Evolutionary conservation across 805 yeast genomes (phyloP).

Genomic region (Yamadazyma olivae): DNA sequence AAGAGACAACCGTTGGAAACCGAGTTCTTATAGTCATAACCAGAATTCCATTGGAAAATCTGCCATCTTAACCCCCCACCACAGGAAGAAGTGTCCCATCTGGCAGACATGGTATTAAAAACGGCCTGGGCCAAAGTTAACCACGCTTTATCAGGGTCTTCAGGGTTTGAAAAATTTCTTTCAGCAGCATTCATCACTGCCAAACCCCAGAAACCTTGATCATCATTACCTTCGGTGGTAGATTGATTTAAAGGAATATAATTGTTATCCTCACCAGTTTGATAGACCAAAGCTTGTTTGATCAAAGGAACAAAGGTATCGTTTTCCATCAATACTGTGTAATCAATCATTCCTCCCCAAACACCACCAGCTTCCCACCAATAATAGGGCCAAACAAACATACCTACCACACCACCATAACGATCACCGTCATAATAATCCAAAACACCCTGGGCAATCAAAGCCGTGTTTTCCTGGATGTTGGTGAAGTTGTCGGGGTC

Average conservation of each 20-base stretch:
- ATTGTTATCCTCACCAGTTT: conserved; percentile 63
- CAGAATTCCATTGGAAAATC: conserved; percentile 47
- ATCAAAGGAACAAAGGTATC: conserved; percentile 60
- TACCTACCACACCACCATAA: conserved; percentile 78
- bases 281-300: conserved; percentile 63
- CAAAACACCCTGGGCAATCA: conserved; percentile 68
- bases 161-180: conserved; percentile 66
- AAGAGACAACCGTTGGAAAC: conserved; percentile 44
- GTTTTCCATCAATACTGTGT: conserved; percentile 68
- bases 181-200: conserved; percentile 93
- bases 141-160: conserved; percentile 34
- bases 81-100: conserved; percentile 39
- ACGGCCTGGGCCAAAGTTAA: conserved; percentile 40
- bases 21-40: conserved; percentile 44
- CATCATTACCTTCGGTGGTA: conserved; percentile 95
- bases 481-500: conserved; percentile 33
- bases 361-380: conserved; percentile 99
- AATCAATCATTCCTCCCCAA: conserved; percentile 83
- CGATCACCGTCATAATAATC: conserved; percentile 74
- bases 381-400: conserved; percentile 87
- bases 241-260: conserved; percentile 87
- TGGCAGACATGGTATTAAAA: conserved; percentile 42
- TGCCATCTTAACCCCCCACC: conserved; percentile 48
- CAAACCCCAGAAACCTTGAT: conserved; percentile 96
- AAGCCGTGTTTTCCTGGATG: conserved; percentile 53